Evolutionary conservation across 805 yeast species (phyloP).

Genomic region (Zygosaccharomyces siamensis): DNA sequence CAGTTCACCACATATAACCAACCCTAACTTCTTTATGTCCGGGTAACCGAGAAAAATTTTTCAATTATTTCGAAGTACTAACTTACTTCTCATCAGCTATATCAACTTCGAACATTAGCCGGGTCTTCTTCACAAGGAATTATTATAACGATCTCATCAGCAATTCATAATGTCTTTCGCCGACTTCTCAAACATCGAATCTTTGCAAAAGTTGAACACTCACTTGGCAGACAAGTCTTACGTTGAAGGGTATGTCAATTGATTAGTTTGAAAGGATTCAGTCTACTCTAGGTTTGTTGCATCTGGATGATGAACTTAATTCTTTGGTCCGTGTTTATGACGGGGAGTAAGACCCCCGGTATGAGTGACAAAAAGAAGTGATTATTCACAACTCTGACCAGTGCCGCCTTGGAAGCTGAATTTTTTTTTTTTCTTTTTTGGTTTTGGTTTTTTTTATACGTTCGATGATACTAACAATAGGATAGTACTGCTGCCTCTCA

Average conservation of each 20-base stretch:
- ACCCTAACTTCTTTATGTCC: slow-evolving; percentile 2
- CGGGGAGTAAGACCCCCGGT: slow-evolving; percentile 94
- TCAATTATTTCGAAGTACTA: slow-evolving; percentile 4
- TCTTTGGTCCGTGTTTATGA: slow-evolving; percentile 93
- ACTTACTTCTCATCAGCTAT: neutral
- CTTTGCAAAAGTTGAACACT: slow-evolving; percentile 70
- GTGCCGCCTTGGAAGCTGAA: slow-evolving; percentile 9
- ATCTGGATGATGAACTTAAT: slow-evolving; percentile 58
- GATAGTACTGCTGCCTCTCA: slow-evolving; percentile 81
- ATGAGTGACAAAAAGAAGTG: slow-evolving; percentile 69
- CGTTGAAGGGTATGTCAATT: slow-evolving; percentile 82
- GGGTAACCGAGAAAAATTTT: slow-evolving; percentile 8
- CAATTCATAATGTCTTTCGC: slow-evolving; percentile 59
- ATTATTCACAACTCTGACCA: slow-evolving; percentile 17
- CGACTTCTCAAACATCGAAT: slow-evolving; percentile 75
- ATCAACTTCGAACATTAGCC: neutral
- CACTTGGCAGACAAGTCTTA: slow-evolving; percentile 90
- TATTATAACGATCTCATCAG: neutral
- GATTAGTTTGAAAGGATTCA: neutral
- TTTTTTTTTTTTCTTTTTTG: neutral
- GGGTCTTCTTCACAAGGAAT: neutral
- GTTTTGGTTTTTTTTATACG: neutral
- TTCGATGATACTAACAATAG: slow-evolving; percentile 2
- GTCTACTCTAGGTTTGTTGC: neutral
- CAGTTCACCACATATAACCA: slow-evolving; percentile 4